These are phyloP conservation scores for Solanum pimpinellifolium DNA, from an alignment of 257 asterid species.

Conservation along the genomic window DNA sequence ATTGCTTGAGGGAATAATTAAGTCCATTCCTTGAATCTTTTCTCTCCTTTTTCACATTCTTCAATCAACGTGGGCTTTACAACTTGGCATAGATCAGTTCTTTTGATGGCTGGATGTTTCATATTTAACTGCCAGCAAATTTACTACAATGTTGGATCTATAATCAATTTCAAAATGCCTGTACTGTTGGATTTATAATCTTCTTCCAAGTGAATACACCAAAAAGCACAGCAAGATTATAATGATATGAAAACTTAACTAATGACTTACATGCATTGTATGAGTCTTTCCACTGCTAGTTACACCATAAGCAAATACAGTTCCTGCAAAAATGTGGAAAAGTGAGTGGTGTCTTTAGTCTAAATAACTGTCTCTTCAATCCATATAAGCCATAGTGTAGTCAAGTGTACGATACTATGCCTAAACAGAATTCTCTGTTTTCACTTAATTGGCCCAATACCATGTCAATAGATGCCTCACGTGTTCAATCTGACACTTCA, in stretches of 20 bases:
- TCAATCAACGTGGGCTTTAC: background rate
- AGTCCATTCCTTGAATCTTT: background rate
- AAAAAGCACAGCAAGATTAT: background rate
- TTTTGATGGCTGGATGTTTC: background rate
- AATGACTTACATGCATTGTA: slow-evolving; percentile 69
- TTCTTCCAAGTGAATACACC: background rate
- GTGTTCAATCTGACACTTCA: background rate
- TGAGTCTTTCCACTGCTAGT: slow-evolving; percentile 92
- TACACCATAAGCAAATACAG: slow-evolving; percentile 80
- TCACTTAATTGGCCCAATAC: background rate
- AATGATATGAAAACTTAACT: background rate
- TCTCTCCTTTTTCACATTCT: background rate
- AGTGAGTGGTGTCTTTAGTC: background rate
- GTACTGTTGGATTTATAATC: background rate
- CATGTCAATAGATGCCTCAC: background rate
- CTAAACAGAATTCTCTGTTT: background rate
- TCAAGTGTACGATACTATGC: background rate
- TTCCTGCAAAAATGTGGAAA: slow-evolving; percentile 32
- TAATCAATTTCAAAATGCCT: background rate
- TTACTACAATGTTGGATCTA: background rate
- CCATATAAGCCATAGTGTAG: background rate
- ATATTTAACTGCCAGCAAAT: background rate
- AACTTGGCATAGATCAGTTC: background rate
- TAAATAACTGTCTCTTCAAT: background rate
- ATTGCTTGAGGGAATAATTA: background rate